Conservation (phyloP, 768 basidiomycete species). For the Boletus insuetus region DNA sequence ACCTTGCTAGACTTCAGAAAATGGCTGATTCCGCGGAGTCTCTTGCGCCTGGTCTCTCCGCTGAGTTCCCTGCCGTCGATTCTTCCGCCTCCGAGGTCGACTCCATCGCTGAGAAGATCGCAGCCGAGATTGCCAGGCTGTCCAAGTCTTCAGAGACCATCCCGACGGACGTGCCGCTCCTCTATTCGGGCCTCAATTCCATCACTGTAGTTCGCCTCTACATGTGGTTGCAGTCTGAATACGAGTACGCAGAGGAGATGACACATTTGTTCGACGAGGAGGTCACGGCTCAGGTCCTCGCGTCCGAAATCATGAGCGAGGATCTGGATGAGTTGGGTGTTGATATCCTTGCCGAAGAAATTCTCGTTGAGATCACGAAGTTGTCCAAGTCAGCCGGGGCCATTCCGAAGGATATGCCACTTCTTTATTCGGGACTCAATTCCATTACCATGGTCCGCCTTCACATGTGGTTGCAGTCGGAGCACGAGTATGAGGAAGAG, state of each 20-base stretch:
- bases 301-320: conserved; percentile 27
- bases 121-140: conserved; percentile 32
- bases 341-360: conserved; percentile 26
- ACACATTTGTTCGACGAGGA: conserved; percentile 31
- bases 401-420: conserved; percentile 32
- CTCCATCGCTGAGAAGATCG: conserved; percentile 32
- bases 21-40: conserved; percentile 16
- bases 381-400: conserved; percentile 29
- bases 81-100: conserved; percentile 13
- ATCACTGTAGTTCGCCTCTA: conserved; percentile 29
- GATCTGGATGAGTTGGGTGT: not conserved
- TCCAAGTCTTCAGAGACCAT: conserved; percentile 28
- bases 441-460: conserved; percentile 29
- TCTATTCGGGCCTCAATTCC: conserved; percentile 33
- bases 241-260: conserved; percentile 31
- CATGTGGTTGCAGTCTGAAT: conserved; percentile 34
- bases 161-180: conserved; percentile 31
- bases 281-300: conserved; percentile 27
- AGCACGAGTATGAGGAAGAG: conserved; percentile 31
- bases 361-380: conserved; percentile 31
- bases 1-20: conserved; percentile 27
- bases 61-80: conserved; percentile 1
- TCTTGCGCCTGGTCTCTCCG: conserved; percentile 17
- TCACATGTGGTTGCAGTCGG: conserved; percentile 32
- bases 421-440: conserved; percentile 34